Conservation (phyloP, 2,329 filamentous ascomycete genomes). For the Coniochaeta prunicola region DNA sequence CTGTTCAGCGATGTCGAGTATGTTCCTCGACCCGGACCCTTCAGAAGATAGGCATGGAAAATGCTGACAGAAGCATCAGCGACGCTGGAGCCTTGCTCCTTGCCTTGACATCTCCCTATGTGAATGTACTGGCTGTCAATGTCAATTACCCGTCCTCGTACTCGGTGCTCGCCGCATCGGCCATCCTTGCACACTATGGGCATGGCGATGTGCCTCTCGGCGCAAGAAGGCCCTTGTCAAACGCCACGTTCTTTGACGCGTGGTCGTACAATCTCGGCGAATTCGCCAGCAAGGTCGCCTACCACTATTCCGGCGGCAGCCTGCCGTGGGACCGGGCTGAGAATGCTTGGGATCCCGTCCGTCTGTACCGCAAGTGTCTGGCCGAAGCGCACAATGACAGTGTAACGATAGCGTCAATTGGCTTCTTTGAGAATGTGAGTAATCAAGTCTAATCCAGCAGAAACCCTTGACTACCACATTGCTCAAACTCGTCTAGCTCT, state of each 20-base stretch:
- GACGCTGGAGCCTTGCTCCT: conserved; percentile 34
- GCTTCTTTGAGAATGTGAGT: conserved; percentile 32
- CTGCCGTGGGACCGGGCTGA: conserved; percentile 26
- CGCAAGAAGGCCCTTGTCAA: conserved; percentile 28
- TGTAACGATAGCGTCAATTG: conserved; percentile 36
- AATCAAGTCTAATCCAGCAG: conserved; percentile 24
- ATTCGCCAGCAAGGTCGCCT: conserved; percentile 37
- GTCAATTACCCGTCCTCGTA: conserved; percentile 33
- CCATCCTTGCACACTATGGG: conserved; percentile 33
- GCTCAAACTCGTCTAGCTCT: conserved; percentile 21
- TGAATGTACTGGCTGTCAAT: conserved; percentile 32
- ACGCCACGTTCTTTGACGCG: conserved; percentile 35
- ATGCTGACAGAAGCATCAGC: conserved; percentile 14
- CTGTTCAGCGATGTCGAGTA: conserved; percentile 40
- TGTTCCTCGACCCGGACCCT: conserved; percentile 3
- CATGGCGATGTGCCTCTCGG: conserved; percentile 28
- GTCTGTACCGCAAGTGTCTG: conserved; percentile 35
- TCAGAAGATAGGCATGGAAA: not conserved
- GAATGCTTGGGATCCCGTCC: conserved; percentile 32
- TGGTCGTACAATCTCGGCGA: conserved; percentile 31
- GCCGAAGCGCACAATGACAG: conserved; percentile 29
- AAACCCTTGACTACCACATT: not conserved
- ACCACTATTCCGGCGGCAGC: conserved; percentile 29
- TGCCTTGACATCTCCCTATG: conserved; percentile 26
- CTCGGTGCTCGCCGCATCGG: conserved; percentile 31